A percentile compares a stretch with the other conserved stretches of the same genome.
Conservation (phyloP, 2,329 filamentous ascomycete species). For the Penicillium sp. region DNA sequence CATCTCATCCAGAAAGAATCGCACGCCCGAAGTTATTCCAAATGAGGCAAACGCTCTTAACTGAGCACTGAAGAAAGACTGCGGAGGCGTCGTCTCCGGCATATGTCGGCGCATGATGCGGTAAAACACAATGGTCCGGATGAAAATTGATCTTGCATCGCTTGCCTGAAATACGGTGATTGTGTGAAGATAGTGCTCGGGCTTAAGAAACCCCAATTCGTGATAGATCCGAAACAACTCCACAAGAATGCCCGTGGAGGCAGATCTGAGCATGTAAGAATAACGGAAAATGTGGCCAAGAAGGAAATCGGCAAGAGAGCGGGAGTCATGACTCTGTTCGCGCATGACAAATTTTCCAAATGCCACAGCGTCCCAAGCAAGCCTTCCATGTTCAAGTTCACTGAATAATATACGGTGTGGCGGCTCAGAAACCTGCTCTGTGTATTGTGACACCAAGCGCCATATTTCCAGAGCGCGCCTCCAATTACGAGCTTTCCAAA, state of each 20-base stretch:
- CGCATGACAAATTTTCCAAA: constrained; percentile 29
- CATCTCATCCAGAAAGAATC: constrained; percentile 49
- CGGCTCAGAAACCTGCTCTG: background rate
- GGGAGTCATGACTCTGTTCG: constrained; percentile 4
- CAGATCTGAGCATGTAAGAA: constrained; percentile 29
- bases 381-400: constrained; percentile 10
- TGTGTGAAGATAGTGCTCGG: constrained; percentile 34
- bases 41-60: constrained; percentile 33
- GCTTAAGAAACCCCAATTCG: constrained; percentile 28
- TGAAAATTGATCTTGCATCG: constrained; percentile 31
- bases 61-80: constrained; percentile 31
- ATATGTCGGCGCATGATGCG: constrained; percentile 45
- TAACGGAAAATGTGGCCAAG: constrained; percentile 34
- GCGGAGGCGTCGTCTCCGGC: constrained; percentile 25
- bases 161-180: constrained; percentile 38
- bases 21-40: constrained; percentile 41
- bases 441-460: constrained; percentile 27
- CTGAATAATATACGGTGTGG: constrained; percentile 11
- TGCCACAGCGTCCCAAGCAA: constrained; percentile 29
- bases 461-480: constrained; percentile 36
- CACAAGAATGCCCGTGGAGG: constrained; percentile 38
- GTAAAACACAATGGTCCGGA: constrained; percentile 45
- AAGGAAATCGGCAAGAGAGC: constrained; percentile 30
- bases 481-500: constrained; percentile 41
- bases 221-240: constrained; percentile 34